Conservation (phyloP, 2,329 filamentous ascomycete genomes). For the Botryotinia globosa region DNA sequence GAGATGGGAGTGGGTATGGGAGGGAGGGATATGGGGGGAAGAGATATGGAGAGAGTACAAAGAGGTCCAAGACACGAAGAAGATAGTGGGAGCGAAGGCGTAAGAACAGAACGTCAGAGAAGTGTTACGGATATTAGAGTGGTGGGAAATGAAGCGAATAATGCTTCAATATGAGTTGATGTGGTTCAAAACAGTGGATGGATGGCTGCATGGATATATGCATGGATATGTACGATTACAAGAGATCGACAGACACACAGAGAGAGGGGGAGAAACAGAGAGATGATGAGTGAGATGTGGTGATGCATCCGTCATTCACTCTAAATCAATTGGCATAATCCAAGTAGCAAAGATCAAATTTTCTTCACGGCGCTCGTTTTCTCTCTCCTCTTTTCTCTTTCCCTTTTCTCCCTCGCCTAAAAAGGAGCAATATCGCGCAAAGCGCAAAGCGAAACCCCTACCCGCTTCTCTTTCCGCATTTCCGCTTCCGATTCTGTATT, state of each 20-base stretch:
- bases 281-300: not conserved
- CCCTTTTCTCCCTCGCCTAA: not conserved
- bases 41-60: conserved; percentile 56
- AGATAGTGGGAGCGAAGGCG: conserved; percentile 35
- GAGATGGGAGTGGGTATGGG: conserved; percentile 44
- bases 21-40: conserved; percentile 39
- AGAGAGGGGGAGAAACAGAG: not conserved
- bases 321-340: not conserved
- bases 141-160: not conserved
- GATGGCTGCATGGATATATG: not conserved
- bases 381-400: not conserved
- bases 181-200: not conserved
- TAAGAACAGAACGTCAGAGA: conserved; percentile 15
- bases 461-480: not conserved
- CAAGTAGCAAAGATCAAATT: not conserved
- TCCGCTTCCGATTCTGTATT: not conserved
- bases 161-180: conserved; percentile 6
- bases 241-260: not conserved
- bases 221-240: conserved; percentile 11
- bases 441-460: not conserved
- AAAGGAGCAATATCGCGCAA: not conserved
- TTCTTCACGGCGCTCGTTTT: not conserved
- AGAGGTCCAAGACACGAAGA: conserved; percentile 44
- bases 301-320: not conserved
- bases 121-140: conserved; percentile 13